phyloP scores from a whole-genome alignment of 192 early-diverging fungal species.

The Entomortierella parvispora region DNA sequence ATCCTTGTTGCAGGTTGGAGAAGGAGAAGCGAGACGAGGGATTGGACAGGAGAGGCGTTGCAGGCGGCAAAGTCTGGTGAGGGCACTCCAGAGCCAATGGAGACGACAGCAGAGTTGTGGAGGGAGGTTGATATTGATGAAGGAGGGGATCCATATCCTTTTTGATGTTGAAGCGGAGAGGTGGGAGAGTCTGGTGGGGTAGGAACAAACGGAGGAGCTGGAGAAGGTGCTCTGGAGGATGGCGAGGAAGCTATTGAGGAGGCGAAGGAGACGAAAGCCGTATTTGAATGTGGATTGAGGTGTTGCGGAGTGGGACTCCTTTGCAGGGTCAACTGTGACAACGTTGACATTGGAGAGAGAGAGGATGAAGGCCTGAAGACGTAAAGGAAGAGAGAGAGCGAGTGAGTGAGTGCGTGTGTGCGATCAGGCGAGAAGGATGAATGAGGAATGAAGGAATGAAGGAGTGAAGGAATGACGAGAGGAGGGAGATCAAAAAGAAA shows the following conservation, averaged over 20 bases:
- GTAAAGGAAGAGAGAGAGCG: neutral
- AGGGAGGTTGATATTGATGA: neutral
- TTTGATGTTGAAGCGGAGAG: constrained; percentile 3
- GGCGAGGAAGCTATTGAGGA: constrained; percentile 21
- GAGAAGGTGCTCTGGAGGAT: constrained; percentile 23
- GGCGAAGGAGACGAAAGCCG: constrained; percentile 10
- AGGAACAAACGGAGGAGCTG: constrained; percentile 13
- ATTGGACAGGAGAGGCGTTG: neutral
- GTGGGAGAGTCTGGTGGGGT: constrained; percentile 31
- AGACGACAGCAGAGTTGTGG: constrained; percentile 7
- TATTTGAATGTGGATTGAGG: constrained; percentile 13
- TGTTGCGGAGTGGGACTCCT: constrained; percentile 24
- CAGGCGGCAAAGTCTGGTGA: neutral
- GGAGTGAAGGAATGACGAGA: neutral
- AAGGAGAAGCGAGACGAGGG: constrained; percentile 10
- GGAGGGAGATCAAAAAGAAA: neutral
- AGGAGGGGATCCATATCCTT: neutral
- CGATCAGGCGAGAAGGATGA: neutral
- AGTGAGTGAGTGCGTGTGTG: neutral
- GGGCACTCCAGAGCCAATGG: constrained; percentile 4
- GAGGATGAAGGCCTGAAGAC: no score
- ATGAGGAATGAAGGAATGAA: neutral
- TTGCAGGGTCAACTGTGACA: constrained; percentile 30
- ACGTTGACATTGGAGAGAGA: constrained; percentile 17
- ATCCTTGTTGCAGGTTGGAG: constrained; percentile 18